Evolutionary conservation across 2,329 filamentous ascomycete genomes (phyloP).

Genomic region (Claviceps sorghi): DNA sequence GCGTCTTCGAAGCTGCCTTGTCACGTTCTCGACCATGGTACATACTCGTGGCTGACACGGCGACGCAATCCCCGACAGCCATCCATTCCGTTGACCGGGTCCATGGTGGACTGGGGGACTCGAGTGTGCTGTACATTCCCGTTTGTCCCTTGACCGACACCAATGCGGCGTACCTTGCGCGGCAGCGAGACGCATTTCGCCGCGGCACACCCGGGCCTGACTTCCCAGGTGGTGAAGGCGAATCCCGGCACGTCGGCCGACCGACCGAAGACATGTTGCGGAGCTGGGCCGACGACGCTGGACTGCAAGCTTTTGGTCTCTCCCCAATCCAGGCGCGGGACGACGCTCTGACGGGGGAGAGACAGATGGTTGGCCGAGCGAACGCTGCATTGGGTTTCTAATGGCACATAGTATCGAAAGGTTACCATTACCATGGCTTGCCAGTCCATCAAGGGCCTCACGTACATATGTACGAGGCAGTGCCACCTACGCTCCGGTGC

Average conservation of each 20-base stretch:
- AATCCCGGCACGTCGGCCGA: slow-evolving; percentile 37
- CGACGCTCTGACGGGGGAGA: slow-evolving; percentile 20
- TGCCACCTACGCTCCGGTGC: too few relatives aligned
- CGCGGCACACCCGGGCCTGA: slow-evolving; percentile 53
- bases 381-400: slow-evolving; percentile 31
- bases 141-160: slow-evolving; percentile 64
- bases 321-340: slow-evolving; percentile 19
- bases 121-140: slow-evolving; percentile 79
- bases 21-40: background rate
- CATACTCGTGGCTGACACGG: background rate
- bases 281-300: slow-evolving; percentile 17
- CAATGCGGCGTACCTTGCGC: slow-evolving; percentile 56
- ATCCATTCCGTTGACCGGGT: slow-evolving; percentile 75
- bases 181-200: slow-evolving; percentile 58
- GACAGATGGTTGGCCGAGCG: slow-evolving; percentile 22
- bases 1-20: background rate
- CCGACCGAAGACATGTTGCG: slow-evolving; percentile 26
- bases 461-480: background rate
- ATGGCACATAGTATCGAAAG: background rate
- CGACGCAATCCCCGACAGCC: slow-evolving; percentile 14
- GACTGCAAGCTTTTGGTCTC: slow-evolving; percentile 31
- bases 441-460: background rate
- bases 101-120: slow-evolving; percentile 58
- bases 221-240: slow-evolving; percentile 58
- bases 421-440: background rate